Base-by-base conservation (phyloP, 2,329 filamentous ascomycete genomes). In the Fusarium sacchari region DNA sequence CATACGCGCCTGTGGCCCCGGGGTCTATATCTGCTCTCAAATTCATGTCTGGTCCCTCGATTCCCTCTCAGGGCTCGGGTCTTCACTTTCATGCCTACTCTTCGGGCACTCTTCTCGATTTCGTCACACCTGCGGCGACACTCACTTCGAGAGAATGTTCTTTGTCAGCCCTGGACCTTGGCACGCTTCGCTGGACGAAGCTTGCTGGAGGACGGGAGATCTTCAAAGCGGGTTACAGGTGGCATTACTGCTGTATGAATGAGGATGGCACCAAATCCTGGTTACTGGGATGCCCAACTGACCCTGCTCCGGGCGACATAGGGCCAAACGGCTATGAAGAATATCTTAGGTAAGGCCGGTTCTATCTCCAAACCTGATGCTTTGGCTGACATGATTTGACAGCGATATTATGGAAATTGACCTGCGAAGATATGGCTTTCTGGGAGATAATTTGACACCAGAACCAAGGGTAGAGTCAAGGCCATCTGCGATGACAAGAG, bases 241-340 rank as follows among this genome's bases (percentile, higher is more conserved):
- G 96, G 96, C 96, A 98, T 81, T 99, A 99, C 80, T 98, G 96
- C 81, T 97, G 95, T 7, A 93, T 98, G 83, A 97, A 98, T 80
- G 92, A 96, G 69, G 94, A 97, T 77, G 96, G 96, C 11, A 98
- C 96, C 12, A 97, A 97, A 80, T 96, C 95, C 13, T 99, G 96
- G 95, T 86, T 99, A 30, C 88, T 99, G n/a, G 96, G 96, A 14
- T 98, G 95, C 78, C 93, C 93, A 6, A 92, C 93, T 7, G 94
- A 97, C 72, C 84, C 88, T 44, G 84, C 88, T 24, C 86, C 88
- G 12, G 90, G 91, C 53, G 92, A 92, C 43, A 86, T 92, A 22
- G 92, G 89, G 4, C 88, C 89, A 20, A 92, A 91, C 64, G 90
- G 90, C 7, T 92, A 95, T 65, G 96, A 97, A 79, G 96, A 98